These are phyloP conservation scores for Pythium folliculosum DNA, from an alignment of 352 stramenopile genomes.

Conservation along the genomic window DNA sequence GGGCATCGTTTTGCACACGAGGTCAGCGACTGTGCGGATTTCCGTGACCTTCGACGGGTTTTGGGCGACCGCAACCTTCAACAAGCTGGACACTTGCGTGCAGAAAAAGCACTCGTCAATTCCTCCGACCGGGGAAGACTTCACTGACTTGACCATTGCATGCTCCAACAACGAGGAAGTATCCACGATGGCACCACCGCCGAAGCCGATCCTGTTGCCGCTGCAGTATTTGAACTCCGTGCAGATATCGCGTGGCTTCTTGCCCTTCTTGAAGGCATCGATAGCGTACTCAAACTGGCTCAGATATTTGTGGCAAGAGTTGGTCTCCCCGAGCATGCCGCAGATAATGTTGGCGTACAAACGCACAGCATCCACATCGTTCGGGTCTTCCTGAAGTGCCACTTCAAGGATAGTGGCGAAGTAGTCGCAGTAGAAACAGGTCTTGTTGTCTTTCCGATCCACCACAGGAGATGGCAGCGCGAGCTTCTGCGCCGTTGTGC, in stretches of 20 bases:
- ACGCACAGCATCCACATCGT: slow-evolving; percentile 59
- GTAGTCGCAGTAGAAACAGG: slow-evolving; percentile 67
- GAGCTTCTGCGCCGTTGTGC: slow-evolving; percentile 16
- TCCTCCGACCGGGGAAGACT: not conserved
- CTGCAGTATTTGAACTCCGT: slow-evolving; percentile 58
- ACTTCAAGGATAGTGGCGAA: slow-evolving; percentile 64
- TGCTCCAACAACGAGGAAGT: slow-evolving; percentile 14
- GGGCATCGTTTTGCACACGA: slow-evolving; percentile 62
- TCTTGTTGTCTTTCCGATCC: slow-evolving; percentile 28
- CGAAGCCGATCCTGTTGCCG: slow-evolving; percentile 7
- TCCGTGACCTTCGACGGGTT: slow-evolving; percentile 53
- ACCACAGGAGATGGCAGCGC: not conserved
- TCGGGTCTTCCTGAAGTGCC: slow-evolving; percentile 52
- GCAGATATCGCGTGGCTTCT: slow-evolving; percentile 70
- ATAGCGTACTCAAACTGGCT: slow-evolving; percentile 68
- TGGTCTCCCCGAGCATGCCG: slow-evolving; percentile 61
- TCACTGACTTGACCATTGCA: slow-evolving; percentile 20
- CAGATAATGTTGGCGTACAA: slow-evolving; percentile 78
- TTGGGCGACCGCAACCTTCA: slow-evolving; percentile 57
- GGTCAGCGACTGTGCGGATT: slow-evolving; percentile 62
- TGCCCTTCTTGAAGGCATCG: slow-evolving; percentile 60
- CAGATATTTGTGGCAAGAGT: slow-evolving; percentile 67
- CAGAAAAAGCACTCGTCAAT: slow-evolving; percentile 63
- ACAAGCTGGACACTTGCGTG: slow-evolving; percentile 56
- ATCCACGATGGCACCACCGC: slow-evolving; percentile 10